Base-by-base conservation (phyloP, 441 rosid genomes). In the Codiaeum variegatum region DNA sequence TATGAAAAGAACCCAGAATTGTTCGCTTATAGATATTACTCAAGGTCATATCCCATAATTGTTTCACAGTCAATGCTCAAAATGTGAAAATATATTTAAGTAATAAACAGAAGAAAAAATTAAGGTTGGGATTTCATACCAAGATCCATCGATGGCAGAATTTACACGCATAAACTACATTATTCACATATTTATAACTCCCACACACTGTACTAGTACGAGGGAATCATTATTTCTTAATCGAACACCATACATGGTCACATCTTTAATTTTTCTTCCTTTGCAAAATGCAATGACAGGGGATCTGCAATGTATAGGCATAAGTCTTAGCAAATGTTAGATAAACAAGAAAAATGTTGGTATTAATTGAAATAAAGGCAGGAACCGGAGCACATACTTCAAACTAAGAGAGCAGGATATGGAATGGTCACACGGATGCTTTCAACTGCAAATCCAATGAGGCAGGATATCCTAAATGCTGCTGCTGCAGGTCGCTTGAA, bases 261-360 rank as follows among this genome's bases (percentile, higher is more conserved):
- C 0, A n/a, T 31, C 65, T 21, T 11, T 6, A 65, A 40, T 7
- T n/a, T 58, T 63, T 29, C 44, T 62, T 49, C 47, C 31, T 62
- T 29, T 8, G 55, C 67, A 62, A 70, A 42, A 32, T 15, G 44
- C 65, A 55, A 55, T 23, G 49, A 62, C 26, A 16, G 55, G 44
- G 38, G 64, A 67, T 42, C 52, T 63, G 77, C 72, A 75, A 51
- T 34, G 11, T 28, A 46, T 23, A 68, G 62, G 28, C 26, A 69
- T 61, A 59, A 44, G 61, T 49, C 58, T 65, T 55, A 16, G 19
- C 68, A 56, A 61, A 29, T 21, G 9, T 38, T 31, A 26, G 44
- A 40, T 62, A 19, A 8, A 49, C 21, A 63, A 28, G 65, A 63
- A 42, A 12, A 21, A 69, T 31, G 59, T 29, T 19, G 54, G 40